A percentile compares a stretch with the other conserved stretches of the same genome.
phyloP scores from a whole-genome alignment of 768 basidiomycete genomes.

The Hericium coralloides region DNA sequence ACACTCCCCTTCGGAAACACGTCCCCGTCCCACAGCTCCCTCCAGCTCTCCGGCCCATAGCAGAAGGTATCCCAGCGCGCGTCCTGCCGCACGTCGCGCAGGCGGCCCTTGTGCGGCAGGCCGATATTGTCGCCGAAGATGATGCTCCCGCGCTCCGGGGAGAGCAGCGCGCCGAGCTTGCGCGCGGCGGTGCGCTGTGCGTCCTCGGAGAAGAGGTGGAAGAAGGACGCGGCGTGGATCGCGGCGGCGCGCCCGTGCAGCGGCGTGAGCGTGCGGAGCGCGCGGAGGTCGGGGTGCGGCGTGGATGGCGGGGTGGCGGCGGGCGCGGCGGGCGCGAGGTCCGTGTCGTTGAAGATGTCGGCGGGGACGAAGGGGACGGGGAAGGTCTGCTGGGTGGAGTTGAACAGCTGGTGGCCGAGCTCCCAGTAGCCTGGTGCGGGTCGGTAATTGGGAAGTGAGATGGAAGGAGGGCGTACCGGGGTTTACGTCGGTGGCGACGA shows the following conservation, averaged over 20 bases:
- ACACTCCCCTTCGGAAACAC: constrained; percentile 28
- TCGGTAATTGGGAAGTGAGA: background rate
- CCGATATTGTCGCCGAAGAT: constrained; percentile 36
- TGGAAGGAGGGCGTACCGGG: constrained; percentile 18
- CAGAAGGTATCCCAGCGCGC: constrained; percentile 17
- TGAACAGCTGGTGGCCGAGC: constrained; percentile 49
- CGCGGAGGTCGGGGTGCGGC: constrained; percentile 13
- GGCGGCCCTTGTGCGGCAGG: constrained; percentile 25
- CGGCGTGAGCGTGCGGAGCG: constrained; percentile 32
- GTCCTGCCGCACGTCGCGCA: background rate
- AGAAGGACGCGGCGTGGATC: constrained; percentile 41
- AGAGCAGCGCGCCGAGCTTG: constrained; percentile 32
- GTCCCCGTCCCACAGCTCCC: constrained; percentile 28
- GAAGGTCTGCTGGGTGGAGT: constrained; percentile 39
- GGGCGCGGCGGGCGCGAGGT: constrained; percentile 25
- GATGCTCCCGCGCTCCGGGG: constrained; percentile 33
- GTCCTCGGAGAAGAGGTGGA: constrained; percentile 33
- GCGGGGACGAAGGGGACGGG: constrained; percentile 50
- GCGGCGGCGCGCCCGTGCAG: constrained; percentile 36
- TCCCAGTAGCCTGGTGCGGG: constrained; percentile 33
- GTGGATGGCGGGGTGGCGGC: constrained; percentile 16
- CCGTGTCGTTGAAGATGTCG: constrained; percentile 37
- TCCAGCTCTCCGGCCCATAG: constrained; percentile 29
- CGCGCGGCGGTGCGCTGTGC: constrained; percentile 32
- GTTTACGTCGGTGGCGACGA: constrained; percentile 29